Base-by-base conservation (phyloP, 306 rosid species). In the Pterocarpus macrocarpus region DNA sequence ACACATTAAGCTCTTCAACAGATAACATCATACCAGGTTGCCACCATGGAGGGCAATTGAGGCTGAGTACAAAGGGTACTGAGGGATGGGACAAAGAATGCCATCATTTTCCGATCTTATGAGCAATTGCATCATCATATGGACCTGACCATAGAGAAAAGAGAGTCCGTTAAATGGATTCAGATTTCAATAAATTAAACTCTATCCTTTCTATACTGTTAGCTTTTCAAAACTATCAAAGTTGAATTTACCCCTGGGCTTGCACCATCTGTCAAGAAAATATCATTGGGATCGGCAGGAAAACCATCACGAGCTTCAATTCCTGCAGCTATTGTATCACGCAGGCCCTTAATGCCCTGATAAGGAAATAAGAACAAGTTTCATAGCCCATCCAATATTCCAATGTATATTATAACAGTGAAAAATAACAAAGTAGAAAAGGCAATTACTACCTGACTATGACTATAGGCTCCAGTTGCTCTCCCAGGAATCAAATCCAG, bases 401-500 rank as follows among this genome's bases (percentile, higher is more conserved):
- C 8, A 65, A 49, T 8, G 3, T 33, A 35, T 3, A 38, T 9
- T 38, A 22, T 16, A 58, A 43, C 1, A 22, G 28, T 22, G 28
- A 49, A 34, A 73, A 73, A 75, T 22, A 55, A 66, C 47, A 49
- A 57, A 55, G 58, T 56, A 32, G 63, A 70, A 39, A 68, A 65
- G 17, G 59, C 44, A 74, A 73, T 59, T 61, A 82, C 57, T 78
- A 91, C 98, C 94, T 91, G 97, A 83, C 97, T 94, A 80, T 94
- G 98, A 83, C 98, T 94, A 77, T 94, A 92, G 61, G 98, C 98
- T 65, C 98, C 97, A 41, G 97, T 91, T 73, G 97, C 97, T 80
- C 97, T 84, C 78, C 97, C 98, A 56, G 97, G 97, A 83, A 94
- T 94, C 86, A 87, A 93, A 75, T 92, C 94, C 59, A 94, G 88